Percentiles rank a stretch among this genome's conserved stretches.
These are phyloP conservation scores for Porpolomopsis calyptriformis DNA, from an alignment of 768 basidiomycete genomes.

Conservation along the genomic window DNA sequence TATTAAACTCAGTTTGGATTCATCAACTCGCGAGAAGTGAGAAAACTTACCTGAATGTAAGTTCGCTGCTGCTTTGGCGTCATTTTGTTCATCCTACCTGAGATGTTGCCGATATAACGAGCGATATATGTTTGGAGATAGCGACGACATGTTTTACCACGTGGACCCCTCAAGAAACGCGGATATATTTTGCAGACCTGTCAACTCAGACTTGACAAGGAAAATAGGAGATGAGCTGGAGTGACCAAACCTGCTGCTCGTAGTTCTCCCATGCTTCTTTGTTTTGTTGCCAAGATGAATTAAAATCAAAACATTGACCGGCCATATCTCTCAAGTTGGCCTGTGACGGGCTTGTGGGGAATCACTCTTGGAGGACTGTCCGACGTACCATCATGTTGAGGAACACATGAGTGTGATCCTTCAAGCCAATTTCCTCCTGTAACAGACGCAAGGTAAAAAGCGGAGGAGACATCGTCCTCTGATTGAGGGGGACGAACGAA, in stretches of 20 bases:
- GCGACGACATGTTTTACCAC: background rate
- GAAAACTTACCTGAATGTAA: no score
- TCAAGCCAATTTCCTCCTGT: background rate
- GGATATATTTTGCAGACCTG: conserved; percentile 4
- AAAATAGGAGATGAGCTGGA: background rate
- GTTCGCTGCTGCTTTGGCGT: background rate
- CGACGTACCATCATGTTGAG: background rate
- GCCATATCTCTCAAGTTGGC: background rate
- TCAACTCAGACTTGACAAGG: background rate
- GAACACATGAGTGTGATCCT: background rate
- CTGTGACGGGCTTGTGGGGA: background rate
- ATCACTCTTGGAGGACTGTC: background rate
- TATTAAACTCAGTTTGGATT: no score
- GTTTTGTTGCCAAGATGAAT: background rate
- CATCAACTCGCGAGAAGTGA: no score
- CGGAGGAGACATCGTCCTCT: background rate
- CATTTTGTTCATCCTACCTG: background rate
- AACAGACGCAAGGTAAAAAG: background rate
- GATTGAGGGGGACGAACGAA: background rate
- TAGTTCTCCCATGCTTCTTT: background rate
- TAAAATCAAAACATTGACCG: background rate
- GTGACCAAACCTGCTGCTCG: background rate
- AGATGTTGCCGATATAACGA: background rate
- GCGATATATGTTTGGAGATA: background rate
- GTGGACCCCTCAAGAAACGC: background rate